Evolutionary conservation across 495 filamentous ascomycete genomes (phyloP).

Genomic region (Lasiosphaeriaceae sp.): DNA sequence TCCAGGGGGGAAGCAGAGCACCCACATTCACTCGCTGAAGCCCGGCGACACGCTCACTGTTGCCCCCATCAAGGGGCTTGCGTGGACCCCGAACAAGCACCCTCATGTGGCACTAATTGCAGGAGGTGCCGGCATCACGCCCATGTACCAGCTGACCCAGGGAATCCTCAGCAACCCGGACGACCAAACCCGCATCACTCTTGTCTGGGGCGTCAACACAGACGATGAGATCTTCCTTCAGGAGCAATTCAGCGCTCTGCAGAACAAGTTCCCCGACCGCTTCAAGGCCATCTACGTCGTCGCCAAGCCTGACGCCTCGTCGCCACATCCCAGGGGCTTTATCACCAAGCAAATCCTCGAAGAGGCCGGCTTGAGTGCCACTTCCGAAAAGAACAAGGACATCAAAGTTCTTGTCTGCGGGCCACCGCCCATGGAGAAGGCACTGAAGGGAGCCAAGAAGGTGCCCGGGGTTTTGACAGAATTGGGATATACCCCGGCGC

Average conservation of each 20-base stretch:
- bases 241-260: conserved; percentile 50
- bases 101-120: conserved; percentile 56
- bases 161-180: conserved; percentile 59
- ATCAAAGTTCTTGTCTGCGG: conserved; percentile 65
- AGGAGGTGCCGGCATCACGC: conserved; percentile 62
- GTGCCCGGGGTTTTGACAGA: conserved; percentile 43
- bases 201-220: conserved; percentile 63
- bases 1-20: conserved; percentile 58
- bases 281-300: conserved; percentile 61
- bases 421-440: conserved; percentile 58
- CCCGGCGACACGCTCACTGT: conserved; percentile 58
- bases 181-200: conserved; percentile 58
- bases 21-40: conserved; percentile 55
- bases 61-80: conserved; percentile 45
- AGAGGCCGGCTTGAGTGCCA: conserved; percentile 38
- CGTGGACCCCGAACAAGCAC: conserved; percentile 54
- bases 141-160: conserved; percentile 57
- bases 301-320: conserved; percentile 40
- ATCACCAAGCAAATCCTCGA: conserved; percentile 54
- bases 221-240: conserved; percentile 58
- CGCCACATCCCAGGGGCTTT: conserved; percentile 48
- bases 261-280: conserved; percentile 50
- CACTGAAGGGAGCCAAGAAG: conserved; percentile 44
- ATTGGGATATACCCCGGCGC: conserved; percentile 51
- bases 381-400: conserved; percentile 30